Evolutionary conservation across 2,329 filamentous ascomycete species (phyloP).

Genomic region (Cucurbitaria berberidis): DNA sequence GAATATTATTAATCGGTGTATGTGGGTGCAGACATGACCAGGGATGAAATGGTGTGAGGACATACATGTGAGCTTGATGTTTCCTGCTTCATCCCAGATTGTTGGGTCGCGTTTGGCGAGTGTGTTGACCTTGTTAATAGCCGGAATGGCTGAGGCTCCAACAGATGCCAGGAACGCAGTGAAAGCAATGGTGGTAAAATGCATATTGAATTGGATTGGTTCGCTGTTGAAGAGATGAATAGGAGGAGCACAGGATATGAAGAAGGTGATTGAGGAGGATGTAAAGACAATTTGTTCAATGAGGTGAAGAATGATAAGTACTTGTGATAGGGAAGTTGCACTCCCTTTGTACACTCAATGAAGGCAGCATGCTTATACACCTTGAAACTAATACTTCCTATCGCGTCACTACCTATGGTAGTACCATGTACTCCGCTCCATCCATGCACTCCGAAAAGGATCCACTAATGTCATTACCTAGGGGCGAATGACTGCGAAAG

Average conservation of each 20-base stretch:
- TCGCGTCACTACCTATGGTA: too few species aligned
- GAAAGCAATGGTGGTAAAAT: slow-evolving; percentile 3
- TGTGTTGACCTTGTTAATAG: neutral
- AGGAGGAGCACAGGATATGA: neutral
- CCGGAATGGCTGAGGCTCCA: slow-evolving; percentile 8
- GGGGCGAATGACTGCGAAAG: too few species aligned
- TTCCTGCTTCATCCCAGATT: slow-evolving; percentile 12
- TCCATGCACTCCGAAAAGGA: too few species aligned
- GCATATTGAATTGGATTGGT: slow-evolving; percentile 7
- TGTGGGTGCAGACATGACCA: too few species aligned
- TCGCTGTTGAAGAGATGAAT: neutral
- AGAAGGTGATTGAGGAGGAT: neutral
- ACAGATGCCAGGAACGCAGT: slow-evolving; percentile 12
- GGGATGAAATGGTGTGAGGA: neutral
- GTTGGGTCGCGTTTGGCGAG: slow-evolving; percentile 11
- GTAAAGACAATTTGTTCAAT: neutral
- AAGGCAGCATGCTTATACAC: too few species aligned
- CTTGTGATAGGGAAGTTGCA: too few species aligned
- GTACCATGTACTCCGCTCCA: too few species aligned
- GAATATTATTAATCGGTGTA: neutral
- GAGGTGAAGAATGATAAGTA: neutral
- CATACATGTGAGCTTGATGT: slow-evolving; percentile 18
- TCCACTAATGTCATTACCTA: too few species aligned
- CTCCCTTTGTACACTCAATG: too few species aligned
- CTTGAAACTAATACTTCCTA: too few species aligned